Evolutionary conservation across 345 rosid species (phyloP).

Genomic region (Eucalyptus pauciflora): DNA sequence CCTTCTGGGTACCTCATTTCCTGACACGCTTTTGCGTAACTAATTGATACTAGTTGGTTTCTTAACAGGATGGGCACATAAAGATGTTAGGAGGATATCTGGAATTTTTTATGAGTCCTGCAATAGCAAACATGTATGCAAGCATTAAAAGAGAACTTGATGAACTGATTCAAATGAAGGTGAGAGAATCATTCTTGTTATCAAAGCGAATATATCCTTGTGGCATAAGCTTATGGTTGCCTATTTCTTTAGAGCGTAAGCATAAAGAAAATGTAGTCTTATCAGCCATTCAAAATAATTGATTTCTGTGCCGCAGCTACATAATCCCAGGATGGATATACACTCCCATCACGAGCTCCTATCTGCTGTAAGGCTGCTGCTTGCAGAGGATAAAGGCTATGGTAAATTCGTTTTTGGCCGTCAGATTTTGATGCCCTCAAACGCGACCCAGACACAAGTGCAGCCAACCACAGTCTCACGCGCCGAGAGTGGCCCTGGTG

Average conservation of each 20-base stretch:
- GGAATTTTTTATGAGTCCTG: constrained; percentile 78
- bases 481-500: constrained; percentile 73
- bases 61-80: constrained; percentile 72
- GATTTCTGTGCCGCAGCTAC: constrained; percentile 33
- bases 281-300: background rate
- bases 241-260: background rate
- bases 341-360: constrained; percentile 44
- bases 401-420: constrained; percentile 77
- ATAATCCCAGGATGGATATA: constrained; percentile 54
- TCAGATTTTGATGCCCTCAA: constrained; percentile 24
- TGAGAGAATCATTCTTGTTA: constrained; percentile 15
- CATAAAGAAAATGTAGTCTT: background rate
- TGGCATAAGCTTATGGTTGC: background rate
- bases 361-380: constrained; percentile 39
- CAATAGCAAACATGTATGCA: constrained; percentile 48
- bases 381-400: constrained; percentile 50
- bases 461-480: constrained; percentile 26
- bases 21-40: background rate
- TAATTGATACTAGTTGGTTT: background rate
- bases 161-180: constrained; percentile 68
- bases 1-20: background rate
- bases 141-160: constrained; percentile 70
- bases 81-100: constrained; percentile 89
- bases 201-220: background rate
- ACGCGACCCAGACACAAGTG: constrained; percentile 3